Percentiles rank a stretch among this genome's conserved stretches.
Evolutionary conservation across 2,329 filamentous ascomycete species (phyloP).

Genomic region (Scedosporium boydii): DNA sequence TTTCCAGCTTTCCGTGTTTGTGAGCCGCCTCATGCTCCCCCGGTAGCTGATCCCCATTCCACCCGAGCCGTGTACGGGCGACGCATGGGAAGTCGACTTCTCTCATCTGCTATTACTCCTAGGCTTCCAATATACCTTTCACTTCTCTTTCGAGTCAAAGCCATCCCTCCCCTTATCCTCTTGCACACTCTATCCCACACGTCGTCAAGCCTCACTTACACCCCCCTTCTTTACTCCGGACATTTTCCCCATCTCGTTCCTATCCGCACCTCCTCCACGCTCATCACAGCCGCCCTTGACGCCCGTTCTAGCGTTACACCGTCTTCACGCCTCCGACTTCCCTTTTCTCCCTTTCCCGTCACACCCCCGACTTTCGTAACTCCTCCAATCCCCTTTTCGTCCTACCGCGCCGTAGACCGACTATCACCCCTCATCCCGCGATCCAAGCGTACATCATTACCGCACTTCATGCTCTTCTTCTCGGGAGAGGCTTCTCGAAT

Average conservation of each 20-base stretch:
- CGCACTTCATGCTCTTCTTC: background rate
- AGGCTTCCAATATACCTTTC: no score
- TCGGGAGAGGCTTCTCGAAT: background rate
- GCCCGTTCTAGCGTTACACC: background rate
- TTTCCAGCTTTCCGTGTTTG: no score
- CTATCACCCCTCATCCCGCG: background rate
- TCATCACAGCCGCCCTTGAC: slow-evolving; percentile 1
- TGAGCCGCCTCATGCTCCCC: no score
- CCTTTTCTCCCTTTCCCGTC: background rate
- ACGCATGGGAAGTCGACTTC: no score
- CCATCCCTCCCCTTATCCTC: no score
- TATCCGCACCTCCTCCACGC: background rate
- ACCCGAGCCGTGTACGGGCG: no score
- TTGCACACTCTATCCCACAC: background rate
- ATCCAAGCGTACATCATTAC: background rate
- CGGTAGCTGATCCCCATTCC: no score
- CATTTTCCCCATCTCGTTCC: slow-evolving; percentile 3
- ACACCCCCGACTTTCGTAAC: background rate
- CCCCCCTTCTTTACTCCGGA: background rate
- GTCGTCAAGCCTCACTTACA: background rate
- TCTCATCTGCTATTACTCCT: no score
- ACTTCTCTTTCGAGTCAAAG: no score
- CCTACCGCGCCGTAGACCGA: background rate
- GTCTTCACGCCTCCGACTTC: background rate
- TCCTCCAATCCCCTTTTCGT: no score